Evolutionary conservation across 1,284 basidiomycete species (phyloP).

Genomic region (Apiotrichum sp.): DNA sequence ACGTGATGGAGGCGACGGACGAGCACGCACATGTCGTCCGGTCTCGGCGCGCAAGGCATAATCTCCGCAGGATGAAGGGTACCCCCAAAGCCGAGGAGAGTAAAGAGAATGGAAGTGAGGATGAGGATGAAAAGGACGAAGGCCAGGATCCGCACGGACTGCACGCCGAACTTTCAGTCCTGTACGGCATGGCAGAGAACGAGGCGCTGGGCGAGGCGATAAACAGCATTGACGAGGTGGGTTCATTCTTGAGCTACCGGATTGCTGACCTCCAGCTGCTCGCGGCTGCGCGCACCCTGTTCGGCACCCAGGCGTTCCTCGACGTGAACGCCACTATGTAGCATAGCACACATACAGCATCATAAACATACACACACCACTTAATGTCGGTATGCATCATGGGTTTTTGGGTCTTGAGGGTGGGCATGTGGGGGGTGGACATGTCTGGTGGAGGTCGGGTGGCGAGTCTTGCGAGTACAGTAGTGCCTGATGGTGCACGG

Average conservation of each 20-base stretch:
- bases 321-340: constrained; percentile 6
- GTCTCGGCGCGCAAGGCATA: constrained; percentile 8
- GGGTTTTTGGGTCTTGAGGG: too few relatives aligned
- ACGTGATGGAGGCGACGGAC: constrained; percentile 42
- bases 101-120: not conserved
- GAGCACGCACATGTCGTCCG: constrained; percentile 29
- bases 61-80: not conserved
- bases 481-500: too few relatives aligned
- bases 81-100: too few relatives aligned
- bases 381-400: too few relatives aligned
- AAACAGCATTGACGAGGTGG: constrained; percentile 41
- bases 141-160: constrained; percentile 8
- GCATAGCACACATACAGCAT: not conserved
- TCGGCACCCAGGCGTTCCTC: constrained; percentile 40
- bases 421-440: too few relatives aligned
- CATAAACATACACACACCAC: not conserved
- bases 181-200: constrained; percentile 47
- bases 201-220: constrained; percentile 44
- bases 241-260: not conserved
- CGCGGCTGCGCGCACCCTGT: constrained; percentile 39
- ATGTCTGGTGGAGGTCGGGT: too few relatives aligned
- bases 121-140: not conserved
- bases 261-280: constrained; percentile 25
- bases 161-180: constrained; percentile 35
- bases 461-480: too few relatives aligned